These are phyloP conservation scores for Boletus sp. DNA, from an alignment of 768 basidiomycete genomes.

Conservation along the genomic window DNA sequence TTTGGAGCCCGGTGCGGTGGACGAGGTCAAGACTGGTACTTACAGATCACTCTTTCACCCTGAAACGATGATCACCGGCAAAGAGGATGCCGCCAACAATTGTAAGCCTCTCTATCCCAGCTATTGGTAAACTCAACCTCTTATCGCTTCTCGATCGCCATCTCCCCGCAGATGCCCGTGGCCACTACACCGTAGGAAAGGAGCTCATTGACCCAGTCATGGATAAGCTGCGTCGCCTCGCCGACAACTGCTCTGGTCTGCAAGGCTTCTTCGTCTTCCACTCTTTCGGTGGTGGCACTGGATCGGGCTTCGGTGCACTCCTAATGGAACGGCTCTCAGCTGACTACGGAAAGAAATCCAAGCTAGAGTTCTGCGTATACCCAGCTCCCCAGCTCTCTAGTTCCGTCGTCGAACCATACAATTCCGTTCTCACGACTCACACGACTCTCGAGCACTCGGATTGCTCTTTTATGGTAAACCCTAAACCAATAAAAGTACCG, in stretches of 20 bases:
- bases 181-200: constrained; percentile 98
- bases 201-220: constrained; percentile 96
- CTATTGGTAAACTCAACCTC: neutral
- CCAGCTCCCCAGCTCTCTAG: constrained; percentile 92
- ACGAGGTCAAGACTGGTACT: constrained; percentile 89
- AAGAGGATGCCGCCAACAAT: constrained; percentile 99
- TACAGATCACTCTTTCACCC: constrained; percentile 97
- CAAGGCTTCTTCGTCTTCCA: constrained; percentile 99
- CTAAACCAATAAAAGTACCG: neutral
- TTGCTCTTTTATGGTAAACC: constrained; percentile 94
- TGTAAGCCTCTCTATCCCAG: constrained; percentile 53
- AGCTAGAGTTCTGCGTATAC: constrained; percentile 98
- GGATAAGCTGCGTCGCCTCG: constrained; percentile 94
- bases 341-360: constrained; percentile 99
- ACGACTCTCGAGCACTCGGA: constrained; percentile 99
- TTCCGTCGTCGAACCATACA: constrained; percentile 99
- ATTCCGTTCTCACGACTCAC: constrained; percentile 96
- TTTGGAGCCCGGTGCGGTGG: constrained; percentile 91
- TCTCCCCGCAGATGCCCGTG: constrained; percentile 76
- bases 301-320: constrained; percentile 98
- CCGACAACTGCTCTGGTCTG: constrained; percentile 96
- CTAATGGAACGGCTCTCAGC: constrained; percentile 95
- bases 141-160: constrained; percentile 13
- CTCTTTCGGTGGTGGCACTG: constrained; percentile 99
- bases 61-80: constrained; percentile 93